These are phyloP conservation scores for Caloboletus firmus DNA, from an alignment of 1,284 basidiomycete genomes.

Conservation along the genomic window DNA sequence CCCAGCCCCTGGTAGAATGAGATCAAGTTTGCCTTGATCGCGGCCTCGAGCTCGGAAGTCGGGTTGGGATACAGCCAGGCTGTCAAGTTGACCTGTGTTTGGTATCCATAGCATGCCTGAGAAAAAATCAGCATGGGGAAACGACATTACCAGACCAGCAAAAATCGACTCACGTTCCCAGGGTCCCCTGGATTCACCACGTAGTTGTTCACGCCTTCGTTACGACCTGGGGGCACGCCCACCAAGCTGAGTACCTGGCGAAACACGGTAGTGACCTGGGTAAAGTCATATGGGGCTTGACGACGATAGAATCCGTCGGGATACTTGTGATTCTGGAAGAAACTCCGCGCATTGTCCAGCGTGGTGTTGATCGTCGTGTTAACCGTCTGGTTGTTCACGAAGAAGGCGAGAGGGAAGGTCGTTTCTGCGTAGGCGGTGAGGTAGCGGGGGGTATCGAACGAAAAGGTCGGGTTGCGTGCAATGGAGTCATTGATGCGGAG, in stretches of 20 bases:
- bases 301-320: constrained; percentile 27
- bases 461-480: constrained; percentile 26
- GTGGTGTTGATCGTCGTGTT: constrained; percentile 15
- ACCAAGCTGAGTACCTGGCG: neutral
- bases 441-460: constrained; percentile 16
- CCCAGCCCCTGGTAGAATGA: constrained; percentile 23
- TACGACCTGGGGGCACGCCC: constrained; percentile 16
- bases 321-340: constrained; percentile 19
- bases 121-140: constrained; percentile 4
- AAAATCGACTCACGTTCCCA: constrained; percentile 17
- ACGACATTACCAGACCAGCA: neutral
- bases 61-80: constrained; percentile 25
- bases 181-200: constrained; percentile 15
- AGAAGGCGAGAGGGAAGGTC: constrained; percentile 29
- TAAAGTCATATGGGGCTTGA: constrained; percentile 14
- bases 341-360: constrained; percentile 18
- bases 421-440: constrained; percentile 23
- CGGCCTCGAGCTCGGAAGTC: constrained; percentile 16
- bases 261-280: constrained; percentile 6
- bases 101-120: constrained; percentile 23
- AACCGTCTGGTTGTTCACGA: constrained; percentile 27
- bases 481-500: neutral
- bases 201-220: constrained; percentile 24
- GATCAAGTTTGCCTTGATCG: constrained; percentile 26
- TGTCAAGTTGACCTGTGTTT: constrained; percentile 25